Conservation (phyloP, 1,284 basidiomycete species). For the Leccinum angustisporum region DNA sequence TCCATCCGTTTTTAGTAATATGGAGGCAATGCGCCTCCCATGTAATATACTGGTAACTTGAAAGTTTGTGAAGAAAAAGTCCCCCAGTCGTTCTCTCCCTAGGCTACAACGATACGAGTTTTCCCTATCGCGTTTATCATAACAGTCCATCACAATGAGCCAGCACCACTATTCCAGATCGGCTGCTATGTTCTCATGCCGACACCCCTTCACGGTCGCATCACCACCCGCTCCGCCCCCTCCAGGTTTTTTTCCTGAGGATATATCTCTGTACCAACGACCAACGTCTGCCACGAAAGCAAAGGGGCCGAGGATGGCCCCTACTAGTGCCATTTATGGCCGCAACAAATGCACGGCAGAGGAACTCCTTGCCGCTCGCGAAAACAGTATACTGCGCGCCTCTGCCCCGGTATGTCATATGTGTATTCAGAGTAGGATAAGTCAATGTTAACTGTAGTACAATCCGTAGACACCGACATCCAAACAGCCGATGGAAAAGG, state of each 20-base stretch:
- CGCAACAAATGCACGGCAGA: background rate
- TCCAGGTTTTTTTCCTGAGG: conserved; percentile 6
- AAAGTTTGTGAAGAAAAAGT: too few relatives aligned
- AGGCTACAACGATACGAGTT: too few relatives aligned
- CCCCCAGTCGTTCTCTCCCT: too few relatives aligned
- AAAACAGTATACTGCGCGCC: background rate
- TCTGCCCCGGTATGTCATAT: background rate
- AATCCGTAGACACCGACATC: background rate
- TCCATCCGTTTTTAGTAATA: too few relatives aligned
- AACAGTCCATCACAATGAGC: too few relatives aligned
- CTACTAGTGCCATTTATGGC: background rate
- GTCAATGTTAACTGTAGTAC: background rate
- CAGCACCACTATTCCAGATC: background rate
- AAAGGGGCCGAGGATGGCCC: background rate
- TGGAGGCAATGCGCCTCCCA: too few relatives aligned
- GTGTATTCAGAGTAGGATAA: background rate
- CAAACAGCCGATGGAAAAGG: background rate
- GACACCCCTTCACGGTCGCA: background rate
- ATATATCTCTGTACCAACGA: conserved; percentile 2
- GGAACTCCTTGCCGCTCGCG: background rate
- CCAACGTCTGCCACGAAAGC: background rate
- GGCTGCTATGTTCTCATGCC: background rate
- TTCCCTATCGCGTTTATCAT: too few relatives aligned
- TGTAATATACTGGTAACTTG: too few relatives aligned
- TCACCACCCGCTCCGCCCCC: background rate